Evolutionary conservation across 2,329 filamentous ascomycete species (phyloP), one percentile per base, ranked within the genome.

Genomic region (Aspergillus brunneoviolaceus): DNA sequence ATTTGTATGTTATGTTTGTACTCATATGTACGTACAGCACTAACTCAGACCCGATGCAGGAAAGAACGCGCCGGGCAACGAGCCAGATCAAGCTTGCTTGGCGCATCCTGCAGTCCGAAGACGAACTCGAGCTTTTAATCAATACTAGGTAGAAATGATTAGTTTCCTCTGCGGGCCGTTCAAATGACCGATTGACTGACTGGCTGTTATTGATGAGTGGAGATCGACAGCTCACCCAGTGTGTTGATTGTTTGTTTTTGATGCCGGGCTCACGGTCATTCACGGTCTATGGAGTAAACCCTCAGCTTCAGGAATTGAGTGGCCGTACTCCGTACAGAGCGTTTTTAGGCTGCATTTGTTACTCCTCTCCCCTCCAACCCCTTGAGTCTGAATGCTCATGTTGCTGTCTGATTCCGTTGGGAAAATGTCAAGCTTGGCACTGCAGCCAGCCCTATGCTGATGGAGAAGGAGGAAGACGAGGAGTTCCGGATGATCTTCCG

Each of bases 11-110:
- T 9, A 7, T 29, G 7, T 29, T 9, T 3, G 27, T 29, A 29
- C 27, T 4, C 23, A 23, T 23, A 23, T 23, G 27, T 29, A 35
- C 33, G 4, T 35, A 23, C 23, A 23, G 23, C 23, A 23, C 23
- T 23, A 23, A 23, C 23, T 23, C 23, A 23, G 23, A 23, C 23
- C 23, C 4, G 23, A 35, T 35, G 33, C 33, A 35, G 33, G 33
- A 6, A 35, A 16, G 33, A 35, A 35, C 10, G 33, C 52, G 39
- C 52, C 52, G 52, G 53, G 48, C 42, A 45, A 47, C 42, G 19
- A 55, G 52, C 52, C 52, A 55, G 53, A 55, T 49, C 53, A 55
- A 55, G 55, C 55, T 57, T 52, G 49, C 55, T 57, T 57, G 55
- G 55, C 55, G 55, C 55, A 51, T 57, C 31, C 50, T 52, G 55